Conservation (phyloP, 2,329 filamentous ascomycete genomes). For the Canariomyces notabilis region DNA sequence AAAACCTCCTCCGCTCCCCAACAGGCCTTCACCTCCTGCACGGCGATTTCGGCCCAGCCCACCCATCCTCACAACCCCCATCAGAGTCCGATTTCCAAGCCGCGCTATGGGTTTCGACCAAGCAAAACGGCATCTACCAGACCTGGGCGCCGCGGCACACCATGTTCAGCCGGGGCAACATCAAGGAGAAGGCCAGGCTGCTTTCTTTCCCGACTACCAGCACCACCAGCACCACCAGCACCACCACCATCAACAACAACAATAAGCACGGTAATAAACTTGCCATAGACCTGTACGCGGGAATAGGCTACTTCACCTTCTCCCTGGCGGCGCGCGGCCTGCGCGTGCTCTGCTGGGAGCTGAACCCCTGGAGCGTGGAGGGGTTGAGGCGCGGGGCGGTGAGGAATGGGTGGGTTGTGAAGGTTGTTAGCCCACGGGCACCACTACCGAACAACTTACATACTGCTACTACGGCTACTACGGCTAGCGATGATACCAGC, state of each 20-base stretch:
- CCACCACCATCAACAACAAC: not conserved
- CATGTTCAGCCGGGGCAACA: slow-evolving; percentile 90
- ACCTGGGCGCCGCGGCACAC: slow-evolving; percentile 85
- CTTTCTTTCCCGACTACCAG: slow-evolving; percentile 44
- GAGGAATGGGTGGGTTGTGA: slow-evolving; percentile 61
- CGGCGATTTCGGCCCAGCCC: slow-evolving; percentile 66
- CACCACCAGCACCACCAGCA: not conserved
- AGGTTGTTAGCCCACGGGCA: slow-evolving; percentile 40
- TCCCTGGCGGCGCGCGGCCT: slow-evolving; percentile 70
- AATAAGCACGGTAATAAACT: slow-evolving; percentile 42
- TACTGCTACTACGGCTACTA: no score
- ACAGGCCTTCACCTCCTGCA: slow-evolving; percentile 62
- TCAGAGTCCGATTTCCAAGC: slow-evolving; percentile 49
- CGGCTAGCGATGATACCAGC: no score
- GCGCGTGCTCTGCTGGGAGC: slow-evolving; percentile 78
- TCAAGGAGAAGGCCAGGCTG: slow-evolving; percentile 80
- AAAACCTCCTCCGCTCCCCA: slow-evolving; percentile 70
- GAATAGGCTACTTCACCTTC: slow-evolving; percentile 92
- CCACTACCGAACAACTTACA: no score
- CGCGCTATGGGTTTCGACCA: slow-evolving; percentile 74
- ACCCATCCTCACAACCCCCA: slow-evolving; percentile 8
- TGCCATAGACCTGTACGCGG: slow-evolving; percentile 81
- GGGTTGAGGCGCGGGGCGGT: slow-evolving; percentile 70
- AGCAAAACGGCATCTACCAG: slow-evolving; percentile 75
- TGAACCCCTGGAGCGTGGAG: slow-evolving; percentile 85